Base-by-base conservation (phyloP, 768 basidiomycete species). In the Sarcodon aspratus region DNA sequence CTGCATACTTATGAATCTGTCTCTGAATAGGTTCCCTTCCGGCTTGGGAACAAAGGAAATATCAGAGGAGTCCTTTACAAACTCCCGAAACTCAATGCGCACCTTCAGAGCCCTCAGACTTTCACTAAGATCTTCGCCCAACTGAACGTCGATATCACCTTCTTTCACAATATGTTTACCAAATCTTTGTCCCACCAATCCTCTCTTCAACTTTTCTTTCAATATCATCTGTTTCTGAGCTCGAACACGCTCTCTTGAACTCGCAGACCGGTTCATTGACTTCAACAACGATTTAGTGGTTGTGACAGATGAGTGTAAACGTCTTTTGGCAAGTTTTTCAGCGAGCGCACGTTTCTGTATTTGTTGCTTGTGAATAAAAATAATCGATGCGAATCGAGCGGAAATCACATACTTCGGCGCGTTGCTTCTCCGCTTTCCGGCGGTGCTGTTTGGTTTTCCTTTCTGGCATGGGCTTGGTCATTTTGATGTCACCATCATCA, bases 11-110 rank as follows among this genome's bases (percentile, higher is more conserved):
- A 83, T 64, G 68, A 91, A 92, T 1, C 90, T 79, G 61, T 96
- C 93, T 18, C 81, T 76, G 75, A 95, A 95, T 33, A 93, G 67
- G 61, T 95, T 96, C 21, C 93, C 93, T 69, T 96, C 92, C 13
- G 89, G 88, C 92, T 95, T 52, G 33, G 46, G 17, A 15, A 44
- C 12, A 46, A 18, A 13, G 34, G 33, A 7, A 18, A 13, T 7
- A 11, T 36, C 11, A 36, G 36, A 27, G n/a, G 44, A 36, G 13
- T 40, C 38, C 21, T 10, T 10, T 21, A 36, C 27, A 6, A 31
- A 38, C 8, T 9, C 43, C 12, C 31, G 9, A 8, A 36, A 11
- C 10, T 44, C 12, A 4, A 40, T 15, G 66, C 75, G 38, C 46
- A 88, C 92, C 80, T 92, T 92, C 58, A 97, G 66, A 36, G 71